phyloP scores from a whole-genome alignment of 2,329 filamentous ascomycete genomes.

The Cercospora sp. region DNA sequence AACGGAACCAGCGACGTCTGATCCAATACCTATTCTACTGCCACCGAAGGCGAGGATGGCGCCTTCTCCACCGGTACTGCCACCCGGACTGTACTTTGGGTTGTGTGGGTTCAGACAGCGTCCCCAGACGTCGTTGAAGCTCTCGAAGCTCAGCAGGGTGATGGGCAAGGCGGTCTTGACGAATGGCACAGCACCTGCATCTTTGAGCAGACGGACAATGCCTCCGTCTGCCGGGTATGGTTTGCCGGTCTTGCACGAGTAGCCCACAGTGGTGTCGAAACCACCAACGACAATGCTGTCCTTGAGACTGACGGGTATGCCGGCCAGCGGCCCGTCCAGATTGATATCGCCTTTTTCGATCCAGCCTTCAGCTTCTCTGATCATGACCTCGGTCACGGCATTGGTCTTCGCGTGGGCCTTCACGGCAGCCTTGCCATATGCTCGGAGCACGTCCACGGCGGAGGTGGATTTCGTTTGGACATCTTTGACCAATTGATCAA shows the following conservation, averaged over 20 bases:
- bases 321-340: slow-evolving; percentile 77
- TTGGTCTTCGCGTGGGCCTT: slow-evolving; percentile 85
- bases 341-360: slow-evolving; percentile 60
- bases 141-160: slow-evolving; percentile 84
- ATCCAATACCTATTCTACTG: slow-evolving; percentile 84
- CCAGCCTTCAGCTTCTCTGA: slow-evolving; percentile 77
- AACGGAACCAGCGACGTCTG: slow-evolving; percentile 87
- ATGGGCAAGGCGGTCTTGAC: slow-evolving; percentile 90
- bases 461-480: slow-evolving; percentile 68
- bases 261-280: slow-evolving; percentile 80
- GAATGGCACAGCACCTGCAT: slow-evolving; percentile 83
- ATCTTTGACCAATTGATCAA: slow-evolving; percentile 73
- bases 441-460: slow-evolving; percentile 72
- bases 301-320: slow-evolving; percentile 83
- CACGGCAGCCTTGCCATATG: slow-evolving; percentile 83
- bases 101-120: slow-evolving; percentile 80
- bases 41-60: slow-evolving; percentile 78
- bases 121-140: slow-evolving; percentile 78
- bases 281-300: slow-evolving; percentile 74
- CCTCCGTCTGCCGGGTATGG: slow-evolving; percentile 67
- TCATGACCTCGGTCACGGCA: slow-evolving; percentile 82
- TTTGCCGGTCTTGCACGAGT: slow-evolving; percentile 70
- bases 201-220: slow-evolving; percentile 74
- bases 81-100: slow-evolving; percentile 79
- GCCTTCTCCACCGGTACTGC: slow-evolving; percentile 81